Base-by-base conservation (phyloP, 345 rosid genomes). In the Pistacia integerrima region DNA sequence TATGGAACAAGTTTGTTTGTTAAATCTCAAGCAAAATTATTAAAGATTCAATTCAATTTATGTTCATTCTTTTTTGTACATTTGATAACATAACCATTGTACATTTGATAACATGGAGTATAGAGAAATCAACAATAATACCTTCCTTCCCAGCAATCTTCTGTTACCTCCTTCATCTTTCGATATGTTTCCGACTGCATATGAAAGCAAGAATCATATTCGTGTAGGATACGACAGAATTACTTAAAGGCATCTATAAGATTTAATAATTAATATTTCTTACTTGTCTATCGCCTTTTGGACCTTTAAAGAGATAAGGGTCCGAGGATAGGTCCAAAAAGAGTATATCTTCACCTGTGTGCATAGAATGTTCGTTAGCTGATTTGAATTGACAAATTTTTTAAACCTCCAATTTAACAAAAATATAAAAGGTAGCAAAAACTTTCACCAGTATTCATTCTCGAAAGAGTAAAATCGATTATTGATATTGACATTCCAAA, bases 71-170 rank as follows among this genome's bases (percentile, higher is more conserved):
- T 52, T 52, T 52, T 52, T 52, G 4, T 8, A 51, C 4, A 51
- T 11, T 11, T 11, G 16, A 51, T 3, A 12, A 51, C 55, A 51
- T 16, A 63, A 1, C 7, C 35, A 20, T 46, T 46, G 4, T 44
- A 20, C 9, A 11, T 67, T 25, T 3, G 4, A 60, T 60, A 60
- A 60, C 30, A 25, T 11, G 13, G 44, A 52, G 72, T 41, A 14
- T 3, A 51, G 66, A 79, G 67, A 68, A n/a, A 76, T 67, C 64
- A 49, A 41, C 36, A 28, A n/a, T 35, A 35, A 64, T 89, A 96
- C 97, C 98, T 91, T 83, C 90, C 97, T 84, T 93, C 93, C 99
- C 99, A 96, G 75, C 56, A 82, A 88, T 92, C 98, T 60, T 86
- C 78, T 2, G 98, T 88, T 67, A 84, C 89, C 35, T 87, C 85